Conservation (phyloP, 805 yeast species). For the Metschnikowia peoriensis region DNA sequence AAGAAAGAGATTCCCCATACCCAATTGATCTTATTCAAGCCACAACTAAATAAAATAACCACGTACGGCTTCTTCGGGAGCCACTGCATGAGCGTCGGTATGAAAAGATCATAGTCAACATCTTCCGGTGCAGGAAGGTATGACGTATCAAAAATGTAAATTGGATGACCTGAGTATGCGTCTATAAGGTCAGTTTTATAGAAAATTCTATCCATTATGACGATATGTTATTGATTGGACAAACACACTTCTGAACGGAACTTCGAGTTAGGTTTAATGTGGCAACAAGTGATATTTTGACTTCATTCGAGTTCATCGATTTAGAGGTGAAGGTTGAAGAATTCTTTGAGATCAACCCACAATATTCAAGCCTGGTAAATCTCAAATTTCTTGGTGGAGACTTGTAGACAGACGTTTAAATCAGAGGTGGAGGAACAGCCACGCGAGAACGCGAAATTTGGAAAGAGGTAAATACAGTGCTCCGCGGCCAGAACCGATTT, state of each 20-base stretch:
- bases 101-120: conserved; percentile 47
- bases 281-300: neutral
- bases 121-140: conserved; percentile 63
- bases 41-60: conserved; percentile 77
- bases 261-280: neutral
- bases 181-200: conserved; percentile 62
- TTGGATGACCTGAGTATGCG: conserved; percentile 60
- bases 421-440: neutral
- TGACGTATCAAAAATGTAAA: conserved; percentile 81
- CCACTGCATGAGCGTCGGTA: conserved; percentile 51
- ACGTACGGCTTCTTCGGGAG: conserved; percentile 67
- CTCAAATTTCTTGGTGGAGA: no score
- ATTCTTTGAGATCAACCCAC: no score
- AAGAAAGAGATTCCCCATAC: conserved; percentile 61
- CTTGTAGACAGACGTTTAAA: neutral
- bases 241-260: neutral
- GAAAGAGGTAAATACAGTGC: neutral
- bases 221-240: neutral
- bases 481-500: no score
- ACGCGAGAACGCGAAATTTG: neutral
- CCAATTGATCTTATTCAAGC: conserved; percentile 67
- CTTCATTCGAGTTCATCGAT: neutral
- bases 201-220: conserved; percentile 44
- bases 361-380: no score
- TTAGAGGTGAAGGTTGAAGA: no score